Base-by-base conservation (phyloP, 768 basidiomycete genomes). In the Calocera cornea region DNA sequence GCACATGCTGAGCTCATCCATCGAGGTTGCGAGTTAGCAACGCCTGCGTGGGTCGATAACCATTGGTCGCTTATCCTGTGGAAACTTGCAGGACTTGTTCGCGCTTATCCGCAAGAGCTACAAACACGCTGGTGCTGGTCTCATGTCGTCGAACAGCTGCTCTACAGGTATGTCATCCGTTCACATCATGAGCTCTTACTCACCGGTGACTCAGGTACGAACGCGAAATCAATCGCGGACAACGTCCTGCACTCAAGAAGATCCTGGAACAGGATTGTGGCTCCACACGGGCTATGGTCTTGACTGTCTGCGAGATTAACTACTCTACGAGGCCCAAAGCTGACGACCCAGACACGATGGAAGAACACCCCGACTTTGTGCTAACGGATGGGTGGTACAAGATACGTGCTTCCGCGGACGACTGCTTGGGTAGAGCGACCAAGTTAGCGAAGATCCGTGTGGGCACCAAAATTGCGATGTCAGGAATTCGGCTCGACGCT, bases 321-420 rank as follows among this genome's bases (percentile, higher is more conserved):
- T 87, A 85, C 84, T 77, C 80, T 7, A 74, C 80, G 34, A 70
- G 71, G 22, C 76, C 75, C 1, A 68, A 76, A 1, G 75, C 77
- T 29, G 78, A 81, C 0, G 77, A 81, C 34, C 78, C 78, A 2
- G 64, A 75, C 22, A 71, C 78, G 2, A 72, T 76, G 31, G 78
- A 78, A 27, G 73, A 78, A 1, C 76, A 80, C 71, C 83, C 87
- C 0, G 83, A 86, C 70, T 76, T 99, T 5, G 97, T 97, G 76
- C 78, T 98, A n/a, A 94, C 93, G 0, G 97, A 99, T 74, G 97
- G 97, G 16, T 99, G 97, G 97, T 99, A 99, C 72, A 79, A 87
- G 33, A 79, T 98, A 7, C 84, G 86, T 16, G 90, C 92, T 0
- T 81, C 81, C 54, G 80, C 91, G 14, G 97, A 98, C 75, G 77